Percentiles rank a stretch among this genome's conserved stretches.
phyloP scores from a whole-genome alignment of 768 basidiomycete genomes.

The Xerocomellus chrysenteron region DNA sequence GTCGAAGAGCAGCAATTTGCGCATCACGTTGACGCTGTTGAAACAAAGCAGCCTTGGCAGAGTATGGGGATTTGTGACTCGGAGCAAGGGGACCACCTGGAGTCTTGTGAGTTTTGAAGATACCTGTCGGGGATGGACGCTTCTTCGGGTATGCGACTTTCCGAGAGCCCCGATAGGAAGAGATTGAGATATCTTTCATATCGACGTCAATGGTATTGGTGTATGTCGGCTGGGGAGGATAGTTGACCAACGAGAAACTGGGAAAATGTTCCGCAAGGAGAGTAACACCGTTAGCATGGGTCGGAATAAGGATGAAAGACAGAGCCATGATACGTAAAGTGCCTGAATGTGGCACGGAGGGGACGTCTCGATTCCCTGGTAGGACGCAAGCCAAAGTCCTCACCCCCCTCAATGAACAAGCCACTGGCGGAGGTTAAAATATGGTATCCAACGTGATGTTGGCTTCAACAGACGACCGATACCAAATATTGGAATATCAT shows the following conservation, averaged over 20 bases:
- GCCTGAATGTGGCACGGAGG: not conserved
- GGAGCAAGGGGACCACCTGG: slow-evolving; percentile 47
- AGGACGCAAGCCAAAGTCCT: not conserved
- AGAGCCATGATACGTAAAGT: slow-evolving; percentile 3
- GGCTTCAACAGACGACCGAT: not conserved
- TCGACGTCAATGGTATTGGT: slow-evolving; percentile 31
- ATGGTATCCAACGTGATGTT: slow-evolving; percentile 10
- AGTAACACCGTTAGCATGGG: slow-evolving; percentile 22
- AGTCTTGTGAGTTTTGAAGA: slow-evolving; percentile 65
- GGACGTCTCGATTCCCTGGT: not conserved
- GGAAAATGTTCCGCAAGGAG: slow-evolving; percentile 21
- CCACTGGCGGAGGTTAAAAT: slow-evolving; percentile 11
- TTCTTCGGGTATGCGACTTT: slow-evolving; percentile 78
- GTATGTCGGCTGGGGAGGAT: slow-evolving; percentile 41
- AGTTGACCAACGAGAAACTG: slow-evolving; percentile 47
- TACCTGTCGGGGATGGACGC: slow-evolving; percentile 78
- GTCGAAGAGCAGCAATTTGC: slow-evolving; percentile 65
- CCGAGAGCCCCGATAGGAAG: slow-evolving; percentile 60
- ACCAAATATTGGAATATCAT: slow-evolving; percentile 2
- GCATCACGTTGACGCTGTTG: slow-evolving; percentile 69
- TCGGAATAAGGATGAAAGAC: slow-evolving; percentile 1
- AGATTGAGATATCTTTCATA: slow-evolving; percentile 77
- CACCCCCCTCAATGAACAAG: slow-evolving; percentile 3
- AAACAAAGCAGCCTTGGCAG: slow-evolving; percentile 55
- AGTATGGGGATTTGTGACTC: slow-evolving; percentile 63